A percentile compares a stretch with the other conserved stretches of the same genome.
Evolutionary conservation across 179 eudicot genomes (phyloP).

Genomic region (Kewa caespitosa): DNA sequence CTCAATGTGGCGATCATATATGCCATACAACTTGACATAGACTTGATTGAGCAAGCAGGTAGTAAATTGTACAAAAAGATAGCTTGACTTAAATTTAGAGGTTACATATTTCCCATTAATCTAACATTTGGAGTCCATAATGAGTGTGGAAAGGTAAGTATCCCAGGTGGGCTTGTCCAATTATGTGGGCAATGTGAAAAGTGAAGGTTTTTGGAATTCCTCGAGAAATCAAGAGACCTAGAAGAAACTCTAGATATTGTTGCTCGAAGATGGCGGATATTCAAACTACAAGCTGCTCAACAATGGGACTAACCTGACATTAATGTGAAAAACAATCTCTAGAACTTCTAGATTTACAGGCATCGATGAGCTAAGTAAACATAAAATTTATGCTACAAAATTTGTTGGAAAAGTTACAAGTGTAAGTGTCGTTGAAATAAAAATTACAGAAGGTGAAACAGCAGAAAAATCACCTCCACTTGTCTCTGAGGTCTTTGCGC

Average conservation of each 20-base stretch:
- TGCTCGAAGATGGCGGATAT: background rate
- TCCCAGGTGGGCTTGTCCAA: no score
- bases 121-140: no score
- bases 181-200: no score
- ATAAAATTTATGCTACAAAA: slow-evolving; percentile 31
- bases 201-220: background rate
- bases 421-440: slow-evolving; percentile 5
- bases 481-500: slow-evolving; percentile 88
- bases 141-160: no score
- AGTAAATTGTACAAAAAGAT: no score
- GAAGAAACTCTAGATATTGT: background rate
- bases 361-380: slow-evolving; percentile 14
- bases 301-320: slow-evolving; percentile 15
- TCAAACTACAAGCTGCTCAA: slow-evolving; percentile 14
- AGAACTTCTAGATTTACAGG: slow-evolving; percentile 34
- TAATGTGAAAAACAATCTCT: slow-evolving; percentile 6
- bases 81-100: no score
- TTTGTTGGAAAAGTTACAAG: slow-evolving; percentile 33
- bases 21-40: no score
- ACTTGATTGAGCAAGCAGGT: no score
- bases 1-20: no score
- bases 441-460: slow-evolving; percentile 12
- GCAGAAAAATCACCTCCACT: slow-evolving; percentile 72
- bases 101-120: no score
- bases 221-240: background rate